phyloP scores from a whole-genome alignment of 306 rosid species.

The Cicer bijugum region DNA sequence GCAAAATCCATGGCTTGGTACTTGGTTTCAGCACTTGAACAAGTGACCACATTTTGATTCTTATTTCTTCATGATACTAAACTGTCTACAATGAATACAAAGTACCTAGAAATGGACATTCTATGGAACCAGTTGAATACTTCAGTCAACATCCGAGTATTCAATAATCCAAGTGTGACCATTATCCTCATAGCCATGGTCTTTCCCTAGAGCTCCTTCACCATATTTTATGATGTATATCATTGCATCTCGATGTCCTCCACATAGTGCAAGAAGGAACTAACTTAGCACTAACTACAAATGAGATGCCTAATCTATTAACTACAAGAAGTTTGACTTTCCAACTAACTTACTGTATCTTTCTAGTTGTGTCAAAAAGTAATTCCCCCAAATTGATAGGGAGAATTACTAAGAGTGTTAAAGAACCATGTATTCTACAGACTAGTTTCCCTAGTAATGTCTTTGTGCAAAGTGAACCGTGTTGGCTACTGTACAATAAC shows the following conservation, averaged over 20 bases:
- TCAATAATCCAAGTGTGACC: background rate
- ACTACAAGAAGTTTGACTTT: background rate
- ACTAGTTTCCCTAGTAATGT: background rate
- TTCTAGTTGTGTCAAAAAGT: background rate
- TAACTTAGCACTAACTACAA: background rate
- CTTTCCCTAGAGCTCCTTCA: background rate
- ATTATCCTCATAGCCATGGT: background rate
- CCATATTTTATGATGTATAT: background rate
- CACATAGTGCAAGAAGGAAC: background rate
- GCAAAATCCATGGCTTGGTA: background rate
- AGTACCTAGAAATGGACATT: background rate
- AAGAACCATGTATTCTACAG: background rate
- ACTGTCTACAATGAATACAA: background rate
- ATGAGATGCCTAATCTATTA: background rate
- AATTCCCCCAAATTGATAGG: background rate
- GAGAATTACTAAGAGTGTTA: background rate
- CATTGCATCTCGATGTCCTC: background rate
- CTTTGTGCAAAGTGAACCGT: background rate
- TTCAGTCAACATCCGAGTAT: background rate
- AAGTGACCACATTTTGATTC: background rate
- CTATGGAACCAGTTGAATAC: background rate
- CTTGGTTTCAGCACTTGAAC: background rate
- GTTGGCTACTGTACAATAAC: slow-evolving; percentile 5
- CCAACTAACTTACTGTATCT: background rate
- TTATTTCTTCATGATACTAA: background rate